phyloP scores from a whole-genome alignment of 1,284 basidiomycete species.

The Cryptococcus maquisensis region DNA sequence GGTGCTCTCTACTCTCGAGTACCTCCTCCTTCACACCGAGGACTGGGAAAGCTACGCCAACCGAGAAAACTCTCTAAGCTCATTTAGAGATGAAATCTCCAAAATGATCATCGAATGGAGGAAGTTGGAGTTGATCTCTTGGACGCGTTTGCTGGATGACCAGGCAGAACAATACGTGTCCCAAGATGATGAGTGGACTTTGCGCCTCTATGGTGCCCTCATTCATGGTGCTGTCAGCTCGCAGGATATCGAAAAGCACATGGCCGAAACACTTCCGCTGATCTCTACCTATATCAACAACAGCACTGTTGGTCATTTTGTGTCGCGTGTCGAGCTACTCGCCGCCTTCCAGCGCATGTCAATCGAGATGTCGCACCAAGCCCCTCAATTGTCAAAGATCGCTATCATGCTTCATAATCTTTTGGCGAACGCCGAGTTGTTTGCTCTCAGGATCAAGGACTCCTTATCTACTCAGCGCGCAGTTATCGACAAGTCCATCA shows the following conservation, averaged over 20 bases:
- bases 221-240: constrained; percentile 63
- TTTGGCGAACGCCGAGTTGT: constrained; percentile 64
- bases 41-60: constrained; percentile 98
- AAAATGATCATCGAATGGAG: constrained; percentile 85
- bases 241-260: constrained; percentile 40
- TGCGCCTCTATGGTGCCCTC: constrained; percentile 78
- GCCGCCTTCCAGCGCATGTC: constrained; percentile 60
- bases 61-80: constrained; percentile 71
- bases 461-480: constrained; percentile 61
- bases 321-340: constrained; percentile 65
- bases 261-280: constrained; percentile 68
- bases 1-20: constrained; percentile 78
- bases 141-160: constrained; percentile 75
- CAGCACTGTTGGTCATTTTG: constrained; percentile 81
- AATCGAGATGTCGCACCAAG: constrained; percentile 14
- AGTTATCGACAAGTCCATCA: constrained; percentile 73
- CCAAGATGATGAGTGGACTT: constrained; percentile 80
- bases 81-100: constrained; percentile 64
- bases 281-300: constrained; percentile 74
- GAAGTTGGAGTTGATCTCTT: constrained; percentile 79
- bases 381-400: constrained; percentile 45
- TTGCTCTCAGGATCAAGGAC: constrained; percentile 54
- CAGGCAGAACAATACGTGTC: constrained; percentile 62
- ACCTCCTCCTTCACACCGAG: constrained; percentile 78
- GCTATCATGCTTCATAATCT: constrained; percentile 66